Conservation (phyloP, 441 rosid species). For the Isatis lusitanica region DNA sequence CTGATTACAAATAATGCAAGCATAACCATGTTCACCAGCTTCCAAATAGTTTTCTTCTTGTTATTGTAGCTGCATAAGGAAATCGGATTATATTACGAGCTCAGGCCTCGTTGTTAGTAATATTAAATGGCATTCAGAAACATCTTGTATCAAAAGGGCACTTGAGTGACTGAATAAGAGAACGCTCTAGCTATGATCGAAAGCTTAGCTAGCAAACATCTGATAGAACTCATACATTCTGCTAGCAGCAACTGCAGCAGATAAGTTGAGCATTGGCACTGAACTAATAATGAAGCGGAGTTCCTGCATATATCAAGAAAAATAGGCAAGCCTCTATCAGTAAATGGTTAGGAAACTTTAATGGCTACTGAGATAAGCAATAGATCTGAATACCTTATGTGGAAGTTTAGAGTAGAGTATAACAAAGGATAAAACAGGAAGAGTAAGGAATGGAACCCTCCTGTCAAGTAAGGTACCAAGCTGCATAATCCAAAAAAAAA, state of each 20-base stretch:
- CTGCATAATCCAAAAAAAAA: slow-evolving; percentile 48
- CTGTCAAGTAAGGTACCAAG: slow-evolving; percentile 77
- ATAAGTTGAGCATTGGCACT: slow-evolving; percentile 90
- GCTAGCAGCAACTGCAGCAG: slow-evolving; percentile 89
- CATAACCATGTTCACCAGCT: slow-evolving; percentile 58
- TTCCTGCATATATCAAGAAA: slow-evolving; percentile 59
- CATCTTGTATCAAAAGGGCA: background rate
- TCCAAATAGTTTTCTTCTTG: slow-evolving; percentile 79
- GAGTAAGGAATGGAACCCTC: slow-evolving; percentile 60
- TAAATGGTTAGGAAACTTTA: slow-evolving; percentile 21
- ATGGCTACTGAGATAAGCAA: slow-evolving; percentile 17
- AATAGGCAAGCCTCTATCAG: background rate
- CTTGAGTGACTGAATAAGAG: slow-evolving; percentile 7
- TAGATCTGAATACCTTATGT: slow-evolving; percentile 68
- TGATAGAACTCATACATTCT: slow-evolving; percentile 56
- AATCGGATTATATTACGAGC: background rate
- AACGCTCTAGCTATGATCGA: slow-evolving; percentile 10
- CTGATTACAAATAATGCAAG: slow-evolving; percentile 70
- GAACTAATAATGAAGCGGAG: slow-evolving; percentile 91
- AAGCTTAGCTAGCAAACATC: slow-evolving; percentile 30
- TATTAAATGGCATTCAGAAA: slow-evolving; percentile 16
- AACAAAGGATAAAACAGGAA: slow-evolving; percentile 74
- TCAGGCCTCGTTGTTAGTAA: background rate
- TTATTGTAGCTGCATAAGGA: slow-evolving; percentile 76
- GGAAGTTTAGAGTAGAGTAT: slow-evolving; percentile 94